Base-by-base conservation (phyloP, 352 stramenopile genomes). In the Pythium vanterpoolii region DNA sequence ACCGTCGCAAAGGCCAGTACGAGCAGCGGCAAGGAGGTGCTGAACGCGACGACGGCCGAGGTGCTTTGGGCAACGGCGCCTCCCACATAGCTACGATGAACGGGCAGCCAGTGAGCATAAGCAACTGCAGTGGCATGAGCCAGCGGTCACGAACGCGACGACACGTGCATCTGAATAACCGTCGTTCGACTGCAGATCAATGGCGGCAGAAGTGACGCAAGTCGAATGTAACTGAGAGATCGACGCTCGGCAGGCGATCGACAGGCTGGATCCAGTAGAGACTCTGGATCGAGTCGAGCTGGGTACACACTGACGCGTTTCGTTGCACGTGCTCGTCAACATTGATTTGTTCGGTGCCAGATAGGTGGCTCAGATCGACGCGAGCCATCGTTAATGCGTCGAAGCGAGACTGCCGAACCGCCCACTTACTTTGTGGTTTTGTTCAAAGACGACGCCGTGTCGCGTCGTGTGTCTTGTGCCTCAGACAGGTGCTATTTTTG, bases 241-340 rank as follows among this genome's bases (percentile, higher is more conserved):
- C 55, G 16, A 55, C 44, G 2, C n/a, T 21, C 34, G 55, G 33
- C 7, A 62, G 34, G 13, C 19, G 3, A 2, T 53, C 33, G 3
- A 55, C 27, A n/a, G 55, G 45, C 45, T 62, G 30, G 33, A 62
- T 50, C 44, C 44, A 56, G 55, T 56, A 62, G 44, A 56, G 19
- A 34, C 33, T 47, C 24, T 36, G 34, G n/a, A n/a, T n/a, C n/a
- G n/a, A n/a, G n/a, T n/a, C n/a, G n/a, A n/a, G n/a, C n/a, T n/a
- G n/a, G n/a, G n/a, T n/a, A n/a, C n/a, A n/a, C n/a, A n/a, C n/a
- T n/a, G n/a, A n/a, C n/a, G n/a, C n/a, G n/a, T n/a, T n/a, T n/a
- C n/a, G n/a, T n/a, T n/a, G n/a, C n/a, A n/a, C n/a, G n/a, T n/a
- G n/a, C n/a, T n/a, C n/a, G n/a, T n/a, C n/a, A n/a, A n/a, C n/a